These are phyloP conservation scores for Rhodotorula diobovata DNA, from an alignment of 768 basidiomycete species.

Conservation along the genomic window DNA sequence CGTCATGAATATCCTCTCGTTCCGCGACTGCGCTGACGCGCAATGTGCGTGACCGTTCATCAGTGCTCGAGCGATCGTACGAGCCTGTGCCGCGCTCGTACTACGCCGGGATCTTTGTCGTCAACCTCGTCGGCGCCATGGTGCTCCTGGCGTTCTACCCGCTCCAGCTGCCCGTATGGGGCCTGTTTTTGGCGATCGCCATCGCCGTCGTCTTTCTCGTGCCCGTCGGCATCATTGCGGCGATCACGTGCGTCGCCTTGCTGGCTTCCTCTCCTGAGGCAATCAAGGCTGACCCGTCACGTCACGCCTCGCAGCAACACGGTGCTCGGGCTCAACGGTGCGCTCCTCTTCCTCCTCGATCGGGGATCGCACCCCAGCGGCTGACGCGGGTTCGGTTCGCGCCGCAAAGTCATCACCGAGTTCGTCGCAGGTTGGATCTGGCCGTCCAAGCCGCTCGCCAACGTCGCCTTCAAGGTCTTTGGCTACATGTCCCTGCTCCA, in stretches of 20 bases:
- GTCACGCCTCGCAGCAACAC: constrained; percentile 8
- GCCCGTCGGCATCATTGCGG: constrained; percentile 36
- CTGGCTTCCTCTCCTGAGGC: not conserved
- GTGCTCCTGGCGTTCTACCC: constrained; percentile 37
- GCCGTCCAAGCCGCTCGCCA: constrained; percentile 42
- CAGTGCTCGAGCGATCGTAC: constrained; percentile 36
- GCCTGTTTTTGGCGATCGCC: constrained; percentile 39
- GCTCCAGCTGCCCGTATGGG: constrained; percentile 45
- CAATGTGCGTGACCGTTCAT: not conserved
- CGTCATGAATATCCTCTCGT: not conserved
- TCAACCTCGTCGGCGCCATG: constrained; percentile 32
- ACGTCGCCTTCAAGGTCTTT: constrained; percentile 44
- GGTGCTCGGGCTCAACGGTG: constrained; percentile 42
- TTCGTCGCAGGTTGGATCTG: constrained; percentile 44
- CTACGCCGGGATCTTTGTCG: constrained; percentile 30
- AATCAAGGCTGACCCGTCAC: not conserved
- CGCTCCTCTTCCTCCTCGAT: not conserved
- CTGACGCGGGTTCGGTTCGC: constrained; percentile 41
- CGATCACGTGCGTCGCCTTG: constrained; percentile 11
- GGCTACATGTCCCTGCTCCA: constrained; percentile 44
- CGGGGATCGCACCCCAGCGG: too few relatives aligned
- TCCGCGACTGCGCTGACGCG: not conserved
- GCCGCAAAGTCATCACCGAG: constrained; percentile 36
- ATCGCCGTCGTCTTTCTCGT: constrained; percentile 42
- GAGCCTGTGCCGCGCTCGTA: constrained; percentile 29